Evolutionary conservation across 192 early-diverging fungal genomes (phyloP), one percentile per base, ranked within the genome.

Genomic region (Coemansia sp.): DNA sequence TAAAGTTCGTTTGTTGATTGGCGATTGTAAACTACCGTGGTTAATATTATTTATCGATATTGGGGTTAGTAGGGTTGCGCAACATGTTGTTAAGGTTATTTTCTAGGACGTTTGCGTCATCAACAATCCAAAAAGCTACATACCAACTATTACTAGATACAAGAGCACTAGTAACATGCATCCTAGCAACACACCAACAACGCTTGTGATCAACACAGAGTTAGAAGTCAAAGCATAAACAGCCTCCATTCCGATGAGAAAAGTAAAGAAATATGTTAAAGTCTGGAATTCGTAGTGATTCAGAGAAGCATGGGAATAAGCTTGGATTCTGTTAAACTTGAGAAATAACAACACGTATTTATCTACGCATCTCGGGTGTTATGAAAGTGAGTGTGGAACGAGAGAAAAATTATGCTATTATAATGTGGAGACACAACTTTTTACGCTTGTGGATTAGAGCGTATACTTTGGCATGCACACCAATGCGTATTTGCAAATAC

Each of bases 121-220:
- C 4, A 56, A 7, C 2, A 32, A 8, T 56, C 32, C 9, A 4
- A 13, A 37, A 26, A 6, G 5, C 21, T 56, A 56, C 54, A 11
- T 56, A 56, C 54, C 54, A 11, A 56, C 37, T 26, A 56, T 56
- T 18, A 23, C 54, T 15, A 56, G 15, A 26, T 56, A 56, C 12
- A 56, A 26, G 12, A 56, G 21, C 54, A 56, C 54, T 9, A 56
- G 37, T 11, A 56, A 15, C 54, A 56, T 56, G 19, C 54, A 56
- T 23, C 54, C 54, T 37, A 56, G 54, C 54, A 56, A 56, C 21
- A 56, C 32, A 18, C 54, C 54, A 26, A 56, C 15, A 38, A 56
- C 21, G 26, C 54, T 56, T 38, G 54, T 56, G 32, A 56, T 38
- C 54, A 56, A 56, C 26, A 56, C 6, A 10, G 54, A 18, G 9